phyloP scores from a whole-genome alignment of 1,284 basidiomycete genomes.

The Golubevia sp. region DNA sequence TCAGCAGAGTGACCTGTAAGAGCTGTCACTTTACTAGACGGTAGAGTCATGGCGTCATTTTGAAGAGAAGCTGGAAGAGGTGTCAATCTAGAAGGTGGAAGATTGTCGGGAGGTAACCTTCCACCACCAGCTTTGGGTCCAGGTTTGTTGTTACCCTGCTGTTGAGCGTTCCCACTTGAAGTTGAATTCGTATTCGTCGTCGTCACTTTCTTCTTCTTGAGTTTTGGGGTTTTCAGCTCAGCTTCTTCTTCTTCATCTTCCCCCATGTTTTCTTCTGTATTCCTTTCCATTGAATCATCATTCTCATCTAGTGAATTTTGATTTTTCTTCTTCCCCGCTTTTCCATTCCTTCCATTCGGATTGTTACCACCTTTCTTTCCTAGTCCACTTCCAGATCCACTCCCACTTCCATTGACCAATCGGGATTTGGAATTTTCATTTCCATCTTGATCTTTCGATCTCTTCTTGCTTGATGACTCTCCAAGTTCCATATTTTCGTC shows the following conservation, averaged over 20 bases:
- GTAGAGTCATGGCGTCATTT: neutral
- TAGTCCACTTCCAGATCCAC: conserved; percentile 1
- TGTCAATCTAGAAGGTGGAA: neutral
- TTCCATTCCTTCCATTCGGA: conserved; percentile 4
- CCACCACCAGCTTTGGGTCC: neutral
- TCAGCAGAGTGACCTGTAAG: conserved; percentile 51
- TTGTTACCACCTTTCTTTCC: neutral
- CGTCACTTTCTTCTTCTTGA: neutral
- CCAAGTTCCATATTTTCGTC: neutral
- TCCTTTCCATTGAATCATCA: neutral
- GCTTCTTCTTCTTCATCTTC: neutral
- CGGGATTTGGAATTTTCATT: no score
- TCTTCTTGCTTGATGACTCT: neutral
- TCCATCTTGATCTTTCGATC: no score
- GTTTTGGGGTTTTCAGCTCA: neutral
- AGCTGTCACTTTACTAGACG: conserved; percentile 19
- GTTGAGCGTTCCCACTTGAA: neutral
- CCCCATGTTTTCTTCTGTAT: neutral
- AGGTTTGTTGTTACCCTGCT: neutral
- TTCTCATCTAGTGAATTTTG: neutral
- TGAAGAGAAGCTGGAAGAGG: neutral
- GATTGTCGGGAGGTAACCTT: neutral
- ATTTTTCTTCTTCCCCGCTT: conserved; percentile 5
- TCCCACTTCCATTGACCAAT: conserved; percentile 1
- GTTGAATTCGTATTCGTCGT: neutral